phyloP scores from a whole-genome alignment of 179 eudicot species.

The Silene noctiflora region DNA sequence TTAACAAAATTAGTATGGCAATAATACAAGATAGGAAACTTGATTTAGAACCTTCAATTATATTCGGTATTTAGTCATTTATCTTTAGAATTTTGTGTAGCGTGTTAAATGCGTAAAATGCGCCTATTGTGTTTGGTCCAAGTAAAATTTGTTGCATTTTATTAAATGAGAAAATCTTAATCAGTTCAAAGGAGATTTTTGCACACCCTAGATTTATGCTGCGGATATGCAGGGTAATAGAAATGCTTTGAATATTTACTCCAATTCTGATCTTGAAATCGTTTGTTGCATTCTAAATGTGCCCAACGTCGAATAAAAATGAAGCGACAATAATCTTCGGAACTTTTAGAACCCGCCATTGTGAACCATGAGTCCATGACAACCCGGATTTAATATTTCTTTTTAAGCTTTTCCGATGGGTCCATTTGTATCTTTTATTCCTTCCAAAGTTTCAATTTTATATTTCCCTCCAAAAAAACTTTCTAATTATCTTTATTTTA shows the following conservation, averaged over 20 bases:
- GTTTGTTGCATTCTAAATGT: neutral
- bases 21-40: no score
- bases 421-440: slow-evolving; percentile 14
- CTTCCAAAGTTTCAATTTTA: slow-evolving; percentile 7
- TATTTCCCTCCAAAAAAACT: slow-evolving; percentile 3
- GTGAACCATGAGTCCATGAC: neutral
- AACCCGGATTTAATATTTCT: no score
- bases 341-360: neutral
- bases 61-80: no score
- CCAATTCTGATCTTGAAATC: no score
- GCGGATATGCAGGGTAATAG: no score
- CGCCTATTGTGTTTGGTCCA: no score
- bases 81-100: no score
- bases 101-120: no score
- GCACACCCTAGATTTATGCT: neutral
- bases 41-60: no score
- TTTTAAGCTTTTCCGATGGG: no score
- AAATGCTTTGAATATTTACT: no score
- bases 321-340: neutral
- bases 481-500: neutral
- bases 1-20: no score
- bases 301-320: neutral
- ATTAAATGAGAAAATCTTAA: neutral
- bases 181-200: slow-evolving; percentile 15
- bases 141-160: neutral